Base-by-base conservation (phyloP, 2,329 filamentous ascomycete genomes). In the Monosporascus sp. region DNA sequence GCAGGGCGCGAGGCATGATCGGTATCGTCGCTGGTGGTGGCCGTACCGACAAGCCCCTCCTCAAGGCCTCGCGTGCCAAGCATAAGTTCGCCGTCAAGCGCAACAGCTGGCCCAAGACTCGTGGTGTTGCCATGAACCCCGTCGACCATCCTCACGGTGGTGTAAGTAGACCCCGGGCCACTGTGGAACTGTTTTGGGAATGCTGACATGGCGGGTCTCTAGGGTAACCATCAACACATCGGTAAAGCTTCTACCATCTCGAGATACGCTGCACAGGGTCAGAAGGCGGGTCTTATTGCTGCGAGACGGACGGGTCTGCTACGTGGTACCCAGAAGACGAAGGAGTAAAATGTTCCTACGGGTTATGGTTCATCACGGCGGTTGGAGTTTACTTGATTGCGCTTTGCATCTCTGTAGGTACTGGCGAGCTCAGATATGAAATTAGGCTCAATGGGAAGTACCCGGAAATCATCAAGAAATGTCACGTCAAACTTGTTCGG, bases 41-140 rank as follows among this genome's bases (percentile, higher is more conserved):
- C 77, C 89, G 94, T 83, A 99, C 94, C 77, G 94, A 99, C 85
- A 99, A 99, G 87, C 94, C 94, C 70, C 84, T 99, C 75, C 83
- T 99, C 72, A 99, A 99, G 93, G 94, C 94, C 72, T 97, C 93
- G 72, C 90, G 94, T 75, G 94, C 94, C 73, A 99, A 97, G 90
- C 93, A 97, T 77, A 99, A 99, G 89, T 99, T 96, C 82, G 91
- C 92, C 69, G 95, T 97, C 82, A 99, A 99, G 91, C 91, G 94
- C 76, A 97, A 99, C 90, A 93, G 87, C 75, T 99, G 94, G 94
- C 94, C 94, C 81, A 97, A 96, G 90, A 99, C 94, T 85, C 93
- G 94, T 94, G 94, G 94, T 97, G 94, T 99, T 88, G 94, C 94
- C 80, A 99, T 99, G 94, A 99, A 99, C 84, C 94, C 94, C 71